Percentiles rank a stretch among this genome's conserved stretches.
phyloP scores from a whole-genome alignment of 768 basidiomycete genomes.

The Dictyophora rubrovolvata region DNA sequence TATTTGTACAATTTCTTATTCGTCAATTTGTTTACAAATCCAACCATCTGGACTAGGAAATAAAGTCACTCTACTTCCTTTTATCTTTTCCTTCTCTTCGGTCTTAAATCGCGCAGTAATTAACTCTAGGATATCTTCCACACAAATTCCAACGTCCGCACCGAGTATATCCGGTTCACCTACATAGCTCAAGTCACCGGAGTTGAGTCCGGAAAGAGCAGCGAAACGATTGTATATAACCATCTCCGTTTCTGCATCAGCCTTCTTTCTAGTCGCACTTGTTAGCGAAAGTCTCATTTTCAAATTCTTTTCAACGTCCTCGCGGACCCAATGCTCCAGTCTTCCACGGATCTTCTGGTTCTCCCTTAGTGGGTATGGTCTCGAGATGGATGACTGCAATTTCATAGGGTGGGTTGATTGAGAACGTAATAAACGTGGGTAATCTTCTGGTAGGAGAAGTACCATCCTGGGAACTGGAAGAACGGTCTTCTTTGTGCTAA shows the following conservation, averaged over 20 bases:
- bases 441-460: not conserved
- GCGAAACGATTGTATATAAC: constrained; percentile 2
- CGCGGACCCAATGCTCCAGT: constrained; percentile 7
- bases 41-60: constrained; percentile 8
- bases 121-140: constrained; percentile 5
- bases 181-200: not conserved
- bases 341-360: not conserved
- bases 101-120: not conserved
- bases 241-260: not conserved
- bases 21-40: constrained; percentile 4
- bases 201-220: not conserved
- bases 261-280: constrained; percentile 1
- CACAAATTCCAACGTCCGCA: not conserved
- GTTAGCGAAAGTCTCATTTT: not conserved
- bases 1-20: not conserved
- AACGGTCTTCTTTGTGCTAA: constrained; percentile 1
- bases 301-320: constrained; percentile 3
- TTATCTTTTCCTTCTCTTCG: not conserved
- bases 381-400: not conserved
- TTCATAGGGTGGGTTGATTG: constrained; percentile 1
- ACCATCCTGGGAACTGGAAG: constrained; percentile 1
- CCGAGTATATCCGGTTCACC: constrained; percentile 6
- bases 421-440: not conserved
- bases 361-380: not conserved
- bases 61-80: not conserved